Base-by-base conservation (phyloP, 768 basidiomycete genomes). In the Lentinula sp. region DNA sequence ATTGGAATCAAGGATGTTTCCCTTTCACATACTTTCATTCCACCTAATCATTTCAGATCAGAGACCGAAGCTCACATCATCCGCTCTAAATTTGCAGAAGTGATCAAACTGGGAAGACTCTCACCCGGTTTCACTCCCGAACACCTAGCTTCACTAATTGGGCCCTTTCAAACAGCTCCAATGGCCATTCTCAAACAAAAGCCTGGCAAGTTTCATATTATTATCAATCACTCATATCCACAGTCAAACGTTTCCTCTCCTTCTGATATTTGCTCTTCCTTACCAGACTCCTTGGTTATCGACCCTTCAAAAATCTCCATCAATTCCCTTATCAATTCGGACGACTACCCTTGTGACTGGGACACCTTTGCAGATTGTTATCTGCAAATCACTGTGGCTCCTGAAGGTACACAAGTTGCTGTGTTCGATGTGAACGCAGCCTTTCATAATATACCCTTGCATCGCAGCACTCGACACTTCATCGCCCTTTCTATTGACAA, bases 341-440 rank as follows among this genome's bases (percentile, higher is more conserved):
- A 46, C 45, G 18, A 46, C n/a, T 46, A 9, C 45, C 13, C 13
- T 15, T 46, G 45, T 46, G 45, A 46, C 18, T 46, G 45, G 45
- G 45, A 16, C 7, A 46, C 45, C 13, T 46, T 46, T 16, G 6
- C 45, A 46, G 45, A 46, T 20, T 46, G 45, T 46, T 46, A 46
- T 18, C n/a, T 46, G 18, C 6, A 16, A 16, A 16, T 46, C 13
- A 16, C 45, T 6, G 45, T 6, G 15, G 45, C 45, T 6, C 45
- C 45, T 71, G 77, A 0, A 72, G n/a, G n/a, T n/a, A n/a, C n/a
- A n/a, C n/a, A n/a, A n/a, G n/a, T n/a, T n/a, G n/a, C n/a, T n/a
- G n/a, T 74, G 0, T 71, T 76, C 33, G 77, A 80, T 51, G 69
- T 79, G 7, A 69, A 73, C 35, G 62, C 74, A 0, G 75, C 78